Evolutionary conservation across 768 basidiomycete species (phyloP), one percentile per base, ranked within the genome.

Genomic region (Kockovaella imperatae): DNA sequence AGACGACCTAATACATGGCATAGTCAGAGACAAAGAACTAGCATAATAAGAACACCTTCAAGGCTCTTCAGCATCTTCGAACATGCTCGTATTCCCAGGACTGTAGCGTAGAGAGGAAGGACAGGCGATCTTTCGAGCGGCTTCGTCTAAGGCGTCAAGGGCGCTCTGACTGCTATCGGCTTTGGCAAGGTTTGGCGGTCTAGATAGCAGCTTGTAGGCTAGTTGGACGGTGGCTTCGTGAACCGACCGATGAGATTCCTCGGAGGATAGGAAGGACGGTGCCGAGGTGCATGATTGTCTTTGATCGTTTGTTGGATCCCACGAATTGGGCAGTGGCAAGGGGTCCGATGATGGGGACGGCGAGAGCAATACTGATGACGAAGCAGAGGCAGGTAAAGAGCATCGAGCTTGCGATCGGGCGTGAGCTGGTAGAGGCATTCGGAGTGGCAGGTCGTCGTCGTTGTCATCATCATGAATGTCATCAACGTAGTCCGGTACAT

Each of bases 151-250:
- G 23, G 25, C 40, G 28, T 42, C 40, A 23, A 42, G 18, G 13
- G 40, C 40, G 20, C 40, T 42, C 6, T 11, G 13, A 28, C 40
- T 26, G 24, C 40, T 25, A 14, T 26, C 25, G 23, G 18, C 25
- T 42, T 26, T 10, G 11, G 14, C 40, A 6, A 42, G 13, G 13
- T 28, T 26, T 42, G 7, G 14, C 23, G 28, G 23, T 38, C 18
- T 10, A 10, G 14, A 13, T 11, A 38, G 18, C 18, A 42, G 10
- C 25, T 42, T 23, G 20, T 42, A 42, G 10, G 40, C 40, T 13
- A 42, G 5, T 25, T 42, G 20, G 7, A 42, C 40, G 20, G 40
- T 42, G 7, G 40, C 40, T 11, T 42, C 40, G 28, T 42, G 40
- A 11, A 42, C 13, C 24, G 23, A 25, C 7, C 11, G 14, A 38